These are phyloP conservation scores for Ensete ventricosum DNA, from an alignment of 176 grass and related monocot genomes.

Conservation along the genomic window DNA sequence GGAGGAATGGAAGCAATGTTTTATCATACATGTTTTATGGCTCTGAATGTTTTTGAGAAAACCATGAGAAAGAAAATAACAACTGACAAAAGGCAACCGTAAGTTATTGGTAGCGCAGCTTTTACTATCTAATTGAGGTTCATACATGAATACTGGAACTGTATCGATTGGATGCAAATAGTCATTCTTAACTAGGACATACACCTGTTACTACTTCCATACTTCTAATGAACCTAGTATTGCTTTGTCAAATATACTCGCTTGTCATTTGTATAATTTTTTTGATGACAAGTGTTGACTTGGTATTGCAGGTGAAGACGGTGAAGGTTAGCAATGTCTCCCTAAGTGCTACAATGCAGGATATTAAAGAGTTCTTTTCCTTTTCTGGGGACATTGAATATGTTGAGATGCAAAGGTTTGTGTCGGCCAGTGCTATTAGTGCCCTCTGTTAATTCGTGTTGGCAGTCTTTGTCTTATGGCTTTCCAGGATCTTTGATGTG, in stretches of 20 bases:
- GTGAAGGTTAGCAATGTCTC: background rate
- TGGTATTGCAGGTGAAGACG: background rate
- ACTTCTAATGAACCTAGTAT: background rate
- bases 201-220: background rate
- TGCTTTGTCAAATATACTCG: background rate
- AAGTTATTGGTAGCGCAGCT: too few relatives aligned
- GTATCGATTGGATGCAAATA: too few relatives aligned
- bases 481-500: background rate
- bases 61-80: too few relatives aligned
- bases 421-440: background rate
- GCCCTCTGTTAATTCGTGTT: background rate
- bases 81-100: too few relatives aligned
- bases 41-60: background rate
- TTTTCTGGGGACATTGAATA: constrained; percentile 7
- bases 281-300: background rate
- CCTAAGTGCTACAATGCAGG: background rate
- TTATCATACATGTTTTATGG: background rate
- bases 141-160: background rate
- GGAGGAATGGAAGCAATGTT: background rate
- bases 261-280: background rate
- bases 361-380: background rate
- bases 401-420: constrained; percentile 9
- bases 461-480: background rate
- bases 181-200: too few relatives aligned
- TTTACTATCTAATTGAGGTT: background rate